A percentile compares a stretch with the other conserved stretches of the same genome.
phyloP scores from a whole-genome alignment of 495 filamentous ascomycete species.

The Penicillium macrosclerotiorum region DNA sequence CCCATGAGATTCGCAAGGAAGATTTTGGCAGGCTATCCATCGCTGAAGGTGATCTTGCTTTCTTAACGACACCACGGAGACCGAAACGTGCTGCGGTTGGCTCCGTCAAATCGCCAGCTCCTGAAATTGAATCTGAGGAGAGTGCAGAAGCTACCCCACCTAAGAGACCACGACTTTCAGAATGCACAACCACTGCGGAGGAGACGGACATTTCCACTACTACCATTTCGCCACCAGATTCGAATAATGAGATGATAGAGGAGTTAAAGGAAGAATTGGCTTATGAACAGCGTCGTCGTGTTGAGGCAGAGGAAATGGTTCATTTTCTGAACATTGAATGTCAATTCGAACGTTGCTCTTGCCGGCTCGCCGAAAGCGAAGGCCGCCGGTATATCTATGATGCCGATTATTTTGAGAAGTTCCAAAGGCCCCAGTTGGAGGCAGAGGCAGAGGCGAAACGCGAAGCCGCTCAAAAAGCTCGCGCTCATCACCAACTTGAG shows the following conservation, averaged over 20 bases:
- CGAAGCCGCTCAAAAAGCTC: constrained; percentile 3
- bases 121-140: constrained; percentile 53
- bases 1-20: constrained; percentile 28
- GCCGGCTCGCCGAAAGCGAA: constrained; percentile 52
- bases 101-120: constrained; percentile 39
- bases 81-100: constrained; percentile 62
- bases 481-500: neutral
- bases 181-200: constrained; percentile 36
- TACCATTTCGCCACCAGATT: constrained; percentile 24
- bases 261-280: constrained; percentile 60
- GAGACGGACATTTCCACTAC: constrained; percentile 32
- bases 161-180: constrained; percentile 63
- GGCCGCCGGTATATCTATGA: constrained; percentile 54
- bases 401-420: constrained; percentile 22
- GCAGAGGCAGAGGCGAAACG: constrained; percentile 7
- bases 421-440: constrained; percentile 25
- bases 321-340: constrained; percentile 85
- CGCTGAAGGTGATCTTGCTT: constrained; percentile 34
- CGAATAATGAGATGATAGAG: constrained; percentile 51
- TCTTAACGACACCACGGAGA: constrained; percentile 33
- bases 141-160: constrained; percentile 51
- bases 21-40: constrained; percentile 31
- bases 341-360: constrained; percentile 68
- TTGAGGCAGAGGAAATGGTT: constrained; percentile 67
- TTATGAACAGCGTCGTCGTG: constrained; percentile 62